Evolutionary conservation across 2,329 filamentous ascomycete species (phyloP), one percentile per base, ranked within the genome.

Genomic region (Rutstroemia sp.): DNA sequence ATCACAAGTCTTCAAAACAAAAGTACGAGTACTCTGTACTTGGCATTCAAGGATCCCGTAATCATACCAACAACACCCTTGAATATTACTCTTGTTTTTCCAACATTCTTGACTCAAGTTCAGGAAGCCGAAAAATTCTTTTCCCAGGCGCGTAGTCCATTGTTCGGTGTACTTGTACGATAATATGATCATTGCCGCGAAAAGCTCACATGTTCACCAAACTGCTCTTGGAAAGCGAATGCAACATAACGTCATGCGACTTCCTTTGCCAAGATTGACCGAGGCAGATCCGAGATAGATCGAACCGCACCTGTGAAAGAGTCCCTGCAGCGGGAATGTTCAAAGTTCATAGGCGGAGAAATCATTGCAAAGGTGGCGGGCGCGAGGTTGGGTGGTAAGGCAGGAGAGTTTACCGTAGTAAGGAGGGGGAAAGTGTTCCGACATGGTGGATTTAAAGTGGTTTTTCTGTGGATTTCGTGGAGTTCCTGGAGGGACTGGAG

Each of bases 311-410:
- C 12, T 9, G 16, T 49, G 27, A 34, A 37, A 51, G 50, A 42
- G 52, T 27, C 53, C 53, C 47, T 56, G 53, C 53, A 51, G 47
- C 53, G 53, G 53, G 53, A 39, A 56, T 34, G 30, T 34, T 12
- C 30, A 27, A 50, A 51, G 10, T 37, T 38, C 19, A 45, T 56
- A 55, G 53, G 46, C 46, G 53, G 46, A 44, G 19, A 41, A 37
- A 50, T 30, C 14, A 55, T 23, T 23, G 37, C 10, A 41, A 42
- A 30, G 53, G 47, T 51, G 39, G 53, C 47, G 50, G 53, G 53
- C 47, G 38, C 25, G 39, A 51, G 21, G 38, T 38, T 49, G 42
- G 52, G 38, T 47, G 18, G 12, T 44, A 25, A 39, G 27, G 49
- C 23, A 23, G 10, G 18, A 44, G 25, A 50, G 25, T n/a, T 42